Base-by-base conservation (phyloP, 2,329 filamentous ascomycete species). In the Rutstroemia sp. region DNA sequence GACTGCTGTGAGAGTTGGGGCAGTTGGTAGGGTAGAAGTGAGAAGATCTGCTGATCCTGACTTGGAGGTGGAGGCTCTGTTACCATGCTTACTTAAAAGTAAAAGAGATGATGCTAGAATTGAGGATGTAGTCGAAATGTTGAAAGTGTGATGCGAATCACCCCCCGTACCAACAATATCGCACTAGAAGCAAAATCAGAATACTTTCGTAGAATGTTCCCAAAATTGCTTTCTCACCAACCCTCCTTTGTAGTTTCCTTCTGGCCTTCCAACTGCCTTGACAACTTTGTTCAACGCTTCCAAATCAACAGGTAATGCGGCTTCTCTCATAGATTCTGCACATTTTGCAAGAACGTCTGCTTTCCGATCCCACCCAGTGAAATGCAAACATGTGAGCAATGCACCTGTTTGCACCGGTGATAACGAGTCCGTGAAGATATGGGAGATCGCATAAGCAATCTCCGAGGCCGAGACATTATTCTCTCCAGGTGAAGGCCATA, bases 101-200 rank as follows among this genome's bases (percentile, higher is more conserved):
- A 99, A 81, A 27, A 95, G 77, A 4, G 91, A 84, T 5, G 91
- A 95, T 48, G 89, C 90, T 49, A 99, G 77, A 68, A 99, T 96
- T 17, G 91, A 96, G 2, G 94, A 84, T 6, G 94, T 96, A 4
- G 94, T 99, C 65, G 88, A 94, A 70, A 99, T 92, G 72, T 99
- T 99, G 83, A 96, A 99, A 37, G 94, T 99, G 72, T 95, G 90
- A 78, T 97, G 92, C 19, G 88, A 87, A 75, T 99, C 94, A 68
- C 94, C 94, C 63, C 94, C 94, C 7, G 94, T 99, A 64, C 94
- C 94, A 57, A 99, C 94, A 70, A 99, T 97, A 72, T 99, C 94
- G 70, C 92, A 84, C 76, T 83, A 54, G 51, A 12, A 46, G 50
- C 23, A 23, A 14, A 34, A 55, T 64, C 25, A 61, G 58, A 47